These are phyloP conservation scores for Hyphopichia khmerensis DNA, from an alignment of 1,139 yeast species.

Conservation along the genomic window DNA sequence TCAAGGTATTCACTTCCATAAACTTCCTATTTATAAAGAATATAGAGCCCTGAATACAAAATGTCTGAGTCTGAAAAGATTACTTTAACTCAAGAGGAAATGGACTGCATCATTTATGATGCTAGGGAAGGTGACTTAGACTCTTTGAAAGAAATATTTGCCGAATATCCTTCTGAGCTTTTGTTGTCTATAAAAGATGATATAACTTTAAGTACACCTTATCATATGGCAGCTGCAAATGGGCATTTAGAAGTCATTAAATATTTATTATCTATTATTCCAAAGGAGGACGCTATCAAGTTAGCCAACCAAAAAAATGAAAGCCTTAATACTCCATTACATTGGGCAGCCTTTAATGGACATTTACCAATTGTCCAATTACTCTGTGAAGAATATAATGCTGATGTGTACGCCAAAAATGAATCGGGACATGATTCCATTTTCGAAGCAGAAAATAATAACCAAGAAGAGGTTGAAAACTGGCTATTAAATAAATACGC, in stretches of 20 bases:
- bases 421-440: slow-evolving; percentile 77
- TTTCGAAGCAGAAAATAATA: slow-evolving; percentile 82
- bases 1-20: no score
- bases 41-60: not conserved
- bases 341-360: slow-evolving; percentile 94
- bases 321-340: slow-evolving; percentile 89
- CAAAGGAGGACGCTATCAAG: slow-evolving; percentile 41
- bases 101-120: slow-evolving; percentile 76
- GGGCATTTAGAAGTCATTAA: slow-evolving; percentile 76
- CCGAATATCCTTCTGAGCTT: slow-evolving; percentile 53
- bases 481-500: slow-evolving; percentile 73
- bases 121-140: slow-evolving; percentile 88
- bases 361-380: slow-evolving; percentile 68
- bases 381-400: slow-evolving; percentile 69
- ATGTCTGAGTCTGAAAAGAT: slow-evolving; percentile 16
- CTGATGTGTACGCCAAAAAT: slow-evolving; percentile 81
- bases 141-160: slow-evolving; percentile 64
- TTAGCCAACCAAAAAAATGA: slow-evolving; percentile 63
- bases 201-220: slow-evolving; percentile 65
- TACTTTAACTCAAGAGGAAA: slow-evolving; percentile 64
- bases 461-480: slow-evolving; percentile 61
- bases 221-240: slow-evolving; percentile 95
- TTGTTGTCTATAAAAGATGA: slow-evolving; percentile 60
- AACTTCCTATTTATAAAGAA: not conserved
- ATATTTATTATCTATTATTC: slow-evolving; percentile 54